Conservation (phyloP, 2,329 filamentous ascomycete species). For the Stylonectria norvegica region DNA sequence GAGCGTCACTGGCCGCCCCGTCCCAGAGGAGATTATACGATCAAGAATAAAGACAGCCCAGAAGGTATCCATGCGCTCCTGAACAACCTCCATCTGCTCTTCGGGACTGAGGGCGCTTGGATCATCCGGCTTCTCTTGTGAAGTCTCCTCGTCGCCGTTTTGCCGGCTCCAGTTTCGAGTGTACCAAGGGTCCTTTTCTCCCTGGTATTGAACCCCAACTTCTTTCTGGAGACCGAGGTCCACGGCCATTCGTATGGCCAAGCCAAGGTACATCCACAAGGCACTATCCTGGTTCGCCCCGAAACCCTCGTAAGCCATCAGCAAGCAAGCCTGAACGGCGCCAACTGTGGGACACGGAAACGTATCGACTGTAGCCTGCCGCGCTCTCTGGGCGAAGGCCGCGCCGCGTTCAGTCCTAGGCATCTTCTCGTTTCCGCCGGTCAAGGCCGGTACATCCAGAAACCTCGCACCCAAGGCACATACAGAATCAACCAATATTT, state of each 20-base stretch:
- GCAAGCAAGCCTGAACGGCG: slow-evolving; percentile 76
- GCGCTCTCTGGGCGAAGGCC: slow-evolving; percentile 76
- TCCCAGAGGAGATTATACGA: slow-evolving; percentile 81
- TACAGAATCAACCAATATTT: slow-evolving; percentile 82
- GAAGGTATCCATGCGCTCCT: slow-evolving; percentile 81
- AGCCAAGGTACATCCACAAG: slow-evolving; percentile 89
- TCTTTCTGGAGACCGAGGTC: slow-evolving; percentile 79
- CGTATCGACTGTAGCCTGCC: slow-evolving; percentile 76
- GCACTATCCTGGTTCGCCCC: slow-evolving; percentile 85
- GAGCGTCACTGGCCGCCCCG: slow-evolving; percentile 77
- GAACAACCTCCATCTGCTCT: slow-evolving; percentile 66
- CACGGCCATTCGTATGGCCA: slow-evolving; percentile 79
- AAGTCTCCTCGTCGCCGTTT: slow-evolving; percentile 30
- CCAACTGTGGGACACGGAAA: slow-evolving; percentile 80
- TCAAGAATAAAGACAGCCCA: slow-evolving; percentile 90
- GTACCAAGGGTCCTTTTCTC: slow-evolving; percentile 50
- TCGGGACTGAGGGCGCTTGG: slow-evolving; percentile 40
- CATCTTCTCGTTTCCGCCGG: slow-evolving; percentile 46
- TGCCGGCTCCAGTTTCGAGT: slow-evolving; percentile 42
- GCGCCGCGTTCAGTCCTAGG: slow-evolving; percentile 67
- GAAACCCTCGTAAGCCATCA: slow-evolving; percentile 87
- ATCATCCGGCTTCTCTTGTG: slow-evolving; percentile 43
- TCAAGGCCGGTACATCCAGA: slow-evolving; percentile 55
- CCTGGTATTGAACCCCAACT: slow-evolving; percentile 65
- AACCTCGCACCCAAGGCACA: slow-evolving; percentile 81